Conservation (phyloP, 2,329 filamentous ascomycete species). For the Teratosphaeria viscida region DNA sequence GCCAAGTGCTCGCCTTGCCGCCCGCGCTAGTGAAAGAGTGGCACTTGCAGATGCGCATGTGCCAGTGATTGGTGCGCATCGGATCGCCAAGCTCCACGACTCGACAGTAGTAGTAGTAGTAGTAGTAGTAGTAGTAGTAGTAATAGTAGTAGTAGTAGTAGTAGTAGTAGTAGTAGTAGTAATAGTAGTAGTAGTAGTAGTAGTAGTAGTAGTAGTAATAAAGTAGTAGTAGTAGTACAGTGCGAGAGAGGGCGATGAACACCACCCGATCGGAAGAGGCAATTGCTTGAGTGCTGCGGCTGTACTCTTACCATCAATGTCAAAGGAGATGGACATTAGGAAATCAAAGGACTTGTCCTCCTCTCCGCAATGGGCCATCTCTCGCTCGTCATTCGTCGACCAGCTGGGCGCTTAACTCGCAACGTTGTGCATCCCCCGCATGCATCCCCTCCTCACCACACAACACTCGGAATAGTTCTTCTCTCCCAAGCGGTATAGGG, state of each 20-base stretch:
- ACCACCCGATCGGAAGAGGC: background rate
- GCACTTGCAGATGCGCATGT: background rate
- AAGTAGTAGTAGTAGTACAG: too few relatives aligned
- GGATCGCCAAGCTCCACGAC: background rate
- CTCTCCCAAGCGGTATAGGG: background rate
- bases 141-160: too few relatives aligned
- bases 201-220: too few relatives aligned
- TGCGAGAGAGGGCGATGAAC: too few relatives aligned
- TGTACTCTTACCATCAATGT: background rate
- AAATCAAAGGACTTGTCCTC: background rate
- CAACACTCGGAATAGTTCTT: background rate
- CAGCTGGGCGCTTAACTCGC: background rate
- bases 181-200: too few relatives aligned
- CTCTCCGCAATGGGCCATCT: too few relatives aligned
- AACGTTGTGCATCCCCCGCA: background rate
- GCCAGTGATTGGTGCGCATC: conserved; percentile 6
- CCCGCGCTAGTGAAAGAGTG: conserved; percentile 5
- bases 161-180: too few relatives aligned
- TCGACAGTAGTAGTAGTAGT: background rate
- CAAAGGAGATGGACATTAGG: too few relatives aligned
- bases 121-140: background rate
- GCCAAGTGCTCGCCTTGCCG: conserved; percentile 4
- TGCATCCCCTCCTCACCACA: background rate
- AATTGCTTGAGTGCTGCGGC: background rate
- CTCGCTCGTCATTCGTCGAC: background rate